Evolutionary conservation across 169 alveolate species (phyloP), one percentile per base, ranked within the genome.

Genomic region (Ichthyophthirius multifiliis): DNA sequence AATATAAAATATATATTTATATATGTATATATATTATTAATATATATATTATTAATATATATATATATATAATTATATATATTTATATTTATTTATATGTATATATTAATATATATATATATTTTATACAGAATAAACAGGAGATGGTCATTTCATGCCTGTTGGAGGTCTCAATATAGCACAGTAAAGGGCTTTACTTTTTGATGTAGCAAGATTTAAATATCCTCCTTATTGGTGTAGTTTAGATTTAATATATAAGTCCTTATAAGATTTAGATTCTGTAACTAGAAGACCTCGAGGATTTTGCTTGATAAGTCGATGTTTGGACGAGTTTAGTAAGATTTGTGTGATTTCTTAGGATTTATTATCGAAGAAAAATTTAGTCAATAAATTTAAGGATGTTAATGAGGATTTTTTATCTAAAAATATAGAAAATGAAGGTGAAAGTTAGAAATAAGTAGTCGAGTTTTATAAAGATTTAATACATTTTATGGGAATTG

Each of bases 151-250:
- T 45, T 90, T 90, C 43, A 75, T 88, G 15, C 92, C 92, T 2
- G 75, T 90, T 13, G 94, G 90, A 9, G 94, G 91, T 12, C 65
- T 75, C 13, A 67, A 90, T 75, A 15, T 46, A 41, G 63, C 44
- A 9, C 23, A 35, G n/a, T 82, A 80, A 48, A 65, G 67, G 30
- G 76, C 35, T 37, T 15, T 55, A 16, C 27, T 30, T 13, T 77
- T 83, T 74, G 86, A 80, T 41, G 82, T 81, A 4, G 88, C 89
- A 15, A 77, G 94, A 83, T 90, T 84, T 76, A 90, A 90, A 62
- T 90, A 90, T 62, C 91, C 91, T 44, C 90, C 92, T n/a, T 78
- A 83, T 45, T 90, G 94, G 94, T 82, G 82, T 44, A 80, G 48
- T 27, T 30, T 90, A 4, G 65, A 65, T 20, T 15, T 31, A 32